phyloP scores from a whole-genome alignment of 257 asterid genomes.

The Solanum sejunctum region DNA sequence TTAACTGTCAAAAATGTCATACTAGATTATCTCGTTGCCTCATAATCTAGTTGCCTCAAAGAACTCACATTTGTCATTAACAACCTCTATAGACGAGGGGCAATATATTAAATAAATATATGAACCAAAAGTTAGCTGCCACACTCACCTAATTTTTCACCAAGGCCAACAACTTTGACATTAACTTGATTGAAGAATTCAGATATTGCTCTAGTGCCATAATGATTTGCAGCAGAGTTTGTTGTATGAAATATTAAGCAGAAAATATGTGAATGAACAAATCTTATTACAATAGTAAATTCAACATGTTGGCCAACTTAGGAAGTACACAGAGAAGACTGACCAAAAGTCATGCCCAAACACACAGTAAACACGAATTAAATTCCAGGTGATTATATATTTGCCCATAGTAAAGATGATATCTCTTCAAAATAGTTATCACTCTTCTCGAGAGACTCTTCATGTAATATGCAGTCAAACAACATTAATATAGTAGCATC shows the following conservation, averaged over 20 bases:
- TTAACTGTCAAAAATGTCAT: slow-evolving; percentile 83
- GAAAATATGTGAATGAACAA: background rate
- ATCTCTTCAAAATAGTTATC: too few species aligned
- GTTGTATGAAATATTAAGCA: slow-evolving; percentile 16
- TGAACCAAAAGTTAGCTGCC: background rate
- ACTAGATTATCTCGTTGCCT: slow-evolving; percentile 86
- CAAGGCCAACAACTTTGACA: slow-evolving; percentile 37
- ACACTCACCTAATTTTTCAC: slow-evolving; percentile 51
- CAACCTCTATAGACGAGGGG: background rate
- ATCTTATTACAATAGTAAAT: background rate
- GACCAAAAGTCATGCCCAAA: background rate
- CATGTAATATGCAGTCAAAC: too few species aligned
- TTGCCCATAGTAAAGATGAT: too few species aligned
- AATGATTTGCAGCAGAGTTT: slow-evolving; percentile 57
- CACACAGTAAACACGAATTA: background rate
- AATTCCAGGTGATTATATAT: too few species aligned
- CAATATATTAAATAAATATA: background rate
- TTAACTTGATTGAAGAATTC: slow-evolving; percentile 62
- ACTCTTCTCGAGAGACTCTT: too few species aligned
- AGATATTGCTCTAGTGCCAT: slow-evolving; percentile 73
- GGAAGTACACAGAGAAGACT: background rate
- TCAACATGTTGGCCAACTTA: background rate
- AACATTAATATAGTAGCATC: too few species aligned
- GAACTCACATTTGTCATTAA: slow-evolving; percentile 39
- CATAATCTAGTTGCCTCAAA: slow-evolving; percentile 90